Evolutionary conservation across 1,284 basidiomycete species (phyloP).

Genomic region (Puccinia coronata): DNA sequence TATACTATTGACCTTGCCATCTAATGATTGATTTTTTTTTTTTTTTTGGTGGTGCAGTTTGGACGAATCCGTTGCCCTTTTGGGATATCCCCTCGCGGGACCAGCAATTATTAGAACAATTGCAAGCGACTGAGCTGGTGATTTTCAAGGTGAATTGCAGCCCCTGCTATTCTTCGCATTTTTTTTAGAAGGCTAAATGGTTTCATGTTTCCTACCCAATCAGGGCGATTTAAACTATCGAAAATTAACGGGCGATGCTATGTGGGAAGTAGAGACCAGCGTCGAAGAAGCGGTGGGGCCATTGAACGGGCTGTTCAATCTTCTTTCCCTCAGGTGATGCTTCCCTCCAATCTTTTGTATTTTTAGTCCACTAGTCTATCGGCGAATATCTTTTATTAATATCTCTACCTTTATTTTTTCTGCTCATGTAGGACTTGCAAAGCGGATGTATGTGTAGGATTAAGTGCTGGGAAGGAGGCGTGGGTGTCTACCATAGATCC

Average conservation of each 20-base stretch:
- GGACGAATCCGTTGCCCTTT: constrained; percentile 80
- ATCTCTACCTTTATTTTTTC: too few species aligned
- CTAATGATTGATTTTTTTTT: not conserved
- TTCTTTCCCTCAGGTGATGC: constrained; percentile 24
- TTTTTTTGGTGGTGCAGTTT: constrained; percentile 70
- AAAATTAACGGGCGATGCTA: constrained; percentile 83
- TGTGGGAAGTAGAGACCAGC: constrained; percentile 80
- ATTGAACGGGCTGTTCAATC: constrained; percentile 46
- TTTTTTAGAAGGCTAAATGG: not conserved
- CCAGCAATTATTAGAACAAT: constrained; percentile 65
- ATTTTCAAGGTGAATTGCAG: constrained; percentile 71
- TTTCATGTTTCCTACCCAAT: not conserved
- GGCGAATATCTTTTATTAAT: too few species aligned
- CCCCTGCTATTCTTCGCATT: not conserved
- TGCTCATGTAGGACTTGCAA: constrained; percentile 90
- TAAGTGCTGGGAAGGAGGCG: constrained; percentile 68
- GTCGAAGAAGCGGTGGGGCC: constrained; percentile 77
- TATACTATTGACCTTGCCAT: not conserved
- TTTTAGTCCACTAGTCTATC: too few species aligned
- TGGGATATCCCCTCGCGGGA: constrained; percentile 73
- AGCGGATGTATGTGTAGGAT: constrained; percentile 86
- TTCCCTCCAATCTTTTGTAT: too few species aligned
- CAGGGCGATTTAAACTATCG: constrained; percentile 51
- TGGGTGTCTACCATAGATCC: constrained; percentile 69
- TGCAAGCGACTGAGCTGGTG: constrained; percentile 74